phyloP scores from a whole-genome alignment of 2,329 filamentous ascomycete species.

The Penicillium sclerotiorum region DNA sequence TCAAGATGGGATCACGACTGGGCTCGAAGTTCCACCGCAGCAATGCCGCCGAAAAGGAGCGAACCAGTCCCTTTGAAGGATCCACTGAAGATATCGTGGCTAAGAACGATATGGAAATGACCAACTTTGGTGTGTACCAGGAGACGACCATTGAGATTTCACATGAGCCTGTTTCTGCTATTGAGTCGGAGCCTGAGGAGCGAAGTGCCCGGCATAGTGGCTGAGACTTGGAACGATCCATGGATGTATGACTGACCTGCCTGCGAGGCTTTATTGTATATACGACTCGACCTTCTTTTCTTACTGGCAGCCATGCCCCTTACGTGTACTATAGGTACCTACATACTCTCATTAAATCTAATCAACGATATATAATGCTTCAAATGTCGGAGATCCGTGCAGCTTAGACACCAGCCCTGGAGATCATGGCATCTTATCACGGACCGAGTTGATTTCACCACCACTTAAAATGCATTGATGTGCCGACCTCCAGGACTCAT shows the following conservation, averaged over 20 bases:
- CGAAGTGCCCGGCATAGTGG: conserved; percentile 6
- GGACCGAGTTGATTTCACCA: too few species aligned
- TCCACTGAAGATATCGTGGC: conserved; percentile 49
- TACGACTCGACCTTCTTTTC: conserved; percentile 5
- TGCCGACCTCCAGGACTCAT: too few species aligned
- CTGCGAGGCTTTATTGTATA: conserved; percentile 7
- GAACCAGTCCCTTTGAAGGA: conserved; percentile 34
- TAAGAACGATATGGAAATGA: conserved; percentile 35
- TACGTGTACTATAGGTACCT: neutral
- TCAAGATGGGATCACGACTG: conserved; percentile 21
- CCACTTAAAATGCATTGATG: too few species aligned
- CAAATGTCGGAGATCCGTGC: too few species aligned
- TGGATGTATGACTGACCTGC: neutral
- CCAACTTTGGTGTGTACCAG: conserved; percentile 42
- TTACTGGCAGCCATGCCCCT: neutral
- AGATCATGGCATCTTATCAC: too few species aligned
- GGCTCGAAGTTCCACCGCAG: conserved; percentile 23
- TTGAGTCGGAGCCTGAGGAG: conserved; percentile 11
- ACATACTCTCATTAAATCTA: neutral
- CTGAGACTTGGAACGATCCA: conserved; percentile 6
- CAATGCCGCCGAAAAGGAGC: conserved; percentile 22
- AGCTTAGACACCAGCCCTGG: too few species aligned
- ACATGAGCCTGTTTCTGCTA: conserved; percentile 31
- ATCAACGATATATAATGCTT: neutral
- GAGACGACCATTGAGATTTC: conserved; percentile 48